phyloP scores from a whole-genome alignment of 257 asterid genomes.

The Solanum chiquidenum region DNA sequence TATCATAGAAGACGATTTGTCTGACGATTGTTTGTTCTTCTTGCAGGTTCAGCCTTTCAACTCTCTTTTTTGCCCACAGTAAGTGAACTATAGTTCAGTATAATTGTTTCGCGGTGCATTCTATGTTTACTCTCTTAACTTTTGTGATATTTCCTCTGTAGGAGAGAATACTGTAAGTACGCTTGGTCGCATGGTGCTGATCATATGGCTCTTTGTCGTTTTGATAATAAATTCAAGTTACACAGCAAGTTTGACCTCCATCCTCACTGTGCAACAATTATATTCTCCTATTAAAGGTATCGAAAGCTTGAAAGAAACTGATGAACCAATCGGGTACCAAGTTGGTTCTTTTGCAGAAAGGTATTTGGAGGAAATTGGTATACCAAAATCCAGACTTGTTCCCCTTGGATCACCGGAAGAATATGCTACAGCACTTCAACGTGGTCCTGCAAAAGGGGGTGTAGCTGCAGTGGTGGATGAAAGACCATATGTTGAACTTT shows the following conservation, averaged over 20 bases:
- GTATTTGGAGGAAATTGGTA: conserved; percentile 45
- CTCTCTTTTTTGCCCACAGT: conserved; percentile 49
- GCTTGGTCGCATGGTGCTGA: conserved; percentile 46
- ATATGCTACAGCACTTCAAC: conserved; percentile 36
- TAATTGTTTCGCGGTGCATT: not conserved
- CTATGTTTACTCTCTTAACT: not conserved
- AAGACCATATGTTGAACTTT: conserved; percentile 43
- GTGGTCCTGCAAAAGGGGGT: conserved; percentile 47
- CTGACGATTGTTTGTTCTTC: not conserved
- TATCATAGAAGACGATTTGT: not conserved
- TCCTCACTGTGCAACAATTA: conserved; percentile 56
- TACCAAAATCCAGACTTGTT: conserved; percentile 42
- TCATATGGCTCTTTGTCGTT: conserved; percentile 59
- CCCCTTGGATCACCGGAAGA: conserved; percentile 45
- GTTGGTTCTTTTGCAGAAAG: conserved; percentile 54
- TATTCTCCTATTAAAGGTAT: conserved; percentile 49
- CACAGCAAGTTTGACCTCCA: conserved; percentile 65
- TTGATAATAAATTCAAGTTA: conserved; percentile 57
- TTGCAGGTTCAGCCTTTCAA: conserved; percentile 66
- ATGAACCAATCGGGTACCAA: conserved; percentile 56
- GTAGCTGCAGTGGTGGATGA: conserved; percentile 70
- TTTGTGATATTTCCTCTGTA: conserved; percentile 3
- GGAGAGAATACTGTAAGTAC: conserved; percentile 50
- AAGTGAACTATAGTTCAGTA: conserved; percentile 18
- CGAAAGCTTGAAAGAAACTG: conserved; percentile 33